Base-by-base conservation (phyloP, 371 early-diverging fungal species). In the Mucor mucedo region DNA sequence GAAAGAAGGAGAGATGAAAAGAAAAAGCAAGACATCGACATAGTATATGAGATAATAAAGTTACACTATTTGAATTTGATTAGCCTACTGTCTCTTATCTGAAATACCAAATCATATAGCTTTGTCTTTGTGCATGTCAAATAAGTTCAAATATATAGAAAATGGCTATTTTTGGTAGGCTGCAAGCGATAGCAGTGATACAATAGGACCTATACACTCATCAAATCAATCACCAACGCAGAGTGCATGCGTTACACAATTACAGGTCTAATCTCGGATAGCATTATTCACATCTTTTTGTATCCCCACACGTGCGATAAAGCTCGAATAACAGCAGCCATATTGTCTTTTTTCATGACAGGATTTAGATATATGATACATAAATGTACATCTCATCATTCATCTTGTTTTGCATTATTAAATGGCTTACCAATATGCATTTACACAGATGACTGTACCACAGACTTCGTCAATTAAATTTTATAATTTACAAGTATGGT, bases 191-290 rank as follows among this genome's bases (percentile, higher is more conserved):
- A 14, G n/a, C 6, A 42, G 44, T 42, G 44, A n/a, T 42, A 42
- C 44, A 42, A 42, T 11, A 42, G 35, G 35, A 8, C 35, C 35
- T 11, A n/a, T 42, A n/a, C 9, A 35, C 35, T 16, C 30, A 16
- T n/a, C 58, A 47, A 58, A 58, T 58, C 58, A 58, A 45, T 47
- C 10, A 29, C 5, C 27, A 45, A 16, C 4, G 32, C 21, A 58
- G 4, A 9, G 47, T 29, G 5, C 58, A 58, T 58, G 58, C 58
- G 58, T 58, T 58, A 42, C 57, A 57, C 68, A 53, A 29, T 32
- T 27, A 13, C 41, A 14, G 13, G 35, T 9, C 9, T 35, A 29
- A n/a, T 42, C 44, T 42, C 4, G 44, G 44, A 42, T 42, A 14
- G 35, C n/a, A 14, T 42, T 42, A 14, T 42, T 14, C 13, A 42